Evolutionary conservation across 2,329 filamentous ascomycete species (phyloP), one percentile per base, ranked within the genome.

Genomic region (Botrytis byssoidea): DNA sequence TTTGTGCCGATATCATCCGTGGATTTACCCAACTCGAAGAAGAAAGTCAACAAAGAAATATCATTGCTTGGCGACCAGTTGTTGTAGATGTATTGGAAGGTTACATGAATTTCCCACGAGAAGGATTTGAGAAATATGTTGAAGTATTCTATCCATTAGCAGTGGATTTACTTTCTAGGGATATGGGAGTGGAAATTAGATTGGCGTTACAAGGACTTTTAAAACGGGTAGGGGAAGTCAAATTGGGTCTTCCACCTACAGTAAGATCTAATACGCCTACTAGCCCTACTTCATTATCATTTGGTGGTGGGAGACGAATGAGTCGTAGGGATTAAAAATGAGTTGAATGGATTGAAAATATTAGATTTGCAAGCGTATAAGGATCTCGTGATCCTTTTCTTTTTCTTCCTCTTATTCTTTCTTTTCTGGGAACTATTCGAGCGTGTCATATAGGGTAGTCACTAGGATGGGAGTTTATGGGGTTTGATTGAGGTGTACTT

Each of bases 1-100:
- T 99, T 6, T 99, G 96, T 85, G 93, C 92, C 79, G 96, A 99
- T 82, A 97, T 99, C 76, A 92, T 99, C 75, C 88, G 90, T 55
- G 92, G 91, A 22, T 99, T 97, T 82, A 90, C 94, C 18, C 86
- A 88, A 6, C 90, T 99, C 4, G 96, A 98, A 80, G 95, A 98
- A 82, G 97, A 99, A 81, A 97, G 93, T 42, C 96, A 99, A 83
- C 95, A 98, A 81, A 89, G 96, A 73, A 99, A 99, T 83, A 97
- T 99, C 72, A 89, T 97, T 40, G 97, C 97, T 0, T 99, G 96
- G 96, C 88, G 96, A 29, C 96, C 96, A 0, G 96, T 99, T 0
- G 96, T 99, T 2, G 94, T 99, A 29, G 96, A 97, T 81, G 96
- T 99, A 14, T 86, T 99, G 16, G 95, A 99, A 80, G 96, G 96